phyloP scores from a whole-genome alignment of 1,284 basidiomycete species.

The Porodaedalea pini region DNA sequence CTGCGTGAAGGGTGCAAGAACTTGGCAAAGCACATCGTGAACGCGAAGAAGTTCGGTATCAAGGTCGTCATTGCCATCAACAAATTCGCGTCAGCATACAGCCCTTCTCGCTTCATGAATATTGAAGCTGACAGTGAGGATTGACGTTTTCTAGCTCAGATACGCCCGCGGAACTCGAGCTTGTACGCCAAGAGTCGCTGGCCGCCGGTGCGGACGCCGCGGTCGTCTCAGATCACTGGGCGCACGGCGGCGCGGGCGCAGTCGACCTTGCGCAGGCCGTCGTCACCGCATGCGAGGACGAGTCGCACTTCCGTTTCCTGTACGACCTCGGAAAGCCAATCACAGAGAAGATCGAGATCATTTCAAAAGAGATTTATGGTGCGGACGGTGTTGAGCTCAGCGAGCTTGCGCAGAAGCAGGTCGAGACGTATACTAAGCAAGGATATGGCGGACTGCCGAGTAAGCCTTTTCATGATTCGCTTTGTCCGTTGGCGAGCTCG shows the following conservation, averaged over 20 bases:
- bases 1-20: slow-evolving; percentile 93
- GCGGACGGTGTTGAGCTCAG: slow-evolving; percentile 87
- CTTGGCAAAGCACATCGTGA: slow-evolving; percentile 90
- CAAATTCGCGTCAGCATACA: slow-evolving; percentile 76
- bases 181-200: slow-evolving; percentile 80
- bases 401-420: slow-evolving; percentile 79
- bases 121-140: slow-evolving; percentile 17
- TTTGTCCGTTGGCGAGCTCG: slow-evolving; percentile 13
- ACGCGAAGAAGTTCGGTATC: slow-evolving; percentile 93
- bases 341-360: slow-evolving; percentile 83
- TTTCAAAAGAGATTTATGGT: slow-evolving; percentile 87
- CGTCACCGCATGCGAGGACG: slow-evolving; percentile 78
- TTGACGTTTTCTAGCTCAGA: slow-evolving; percentile 61
- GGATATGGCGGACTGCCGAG: slow-evolving; percentile 81
- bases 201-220: slow-evolving; percentile 92
- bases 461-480: slow-evolving; percentile 37
- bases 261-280: slow-evolving; percentile 85
- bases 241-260: slow-evolving; percentile 87
- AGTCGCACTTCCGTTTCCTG: slow-evolving; percentile 85
- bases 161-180: slow-evolving; percentile 84
- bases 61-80: slow-evolving; percentile 98
- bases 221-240: slow-evolving; percentile 96
- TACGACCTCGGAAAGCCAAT: slow-evolving; percentile 85
- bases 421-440: slow-evolving; percentile 91
- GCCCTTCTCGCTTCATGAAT: slow-evolving; percentile 6